Evolutionary conservation across 1,284 basidiomycete species (phyloP).

Genomic region (Cutaneotrichosporon mucoides): DNA sequence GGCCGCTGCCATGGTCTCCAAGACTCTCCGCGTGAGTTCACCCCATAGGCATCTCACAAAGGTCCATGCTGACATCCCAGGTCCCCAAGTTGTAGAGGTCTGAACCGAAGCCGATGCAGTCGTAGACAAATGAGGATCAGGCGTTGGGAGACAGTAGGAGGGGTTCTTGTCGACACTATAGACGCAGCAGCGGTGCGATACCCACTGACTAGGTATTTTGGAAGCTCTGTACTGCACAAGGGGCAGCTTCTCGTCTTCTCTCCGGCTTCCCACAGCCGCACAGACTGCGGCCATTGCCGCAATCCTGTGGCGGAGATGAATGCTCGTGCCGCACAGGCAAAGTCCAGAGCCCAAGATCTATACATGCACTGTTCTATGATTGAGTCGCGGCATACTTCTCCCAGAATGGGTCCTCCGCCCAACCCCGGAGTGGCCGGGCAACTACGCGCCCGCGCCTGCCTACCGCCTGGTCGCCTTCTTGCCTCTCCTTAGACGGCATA

Average conservation of each 20-base stretch:
- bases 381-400: not conserved
- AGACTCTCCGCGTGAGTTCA: constrained; percentile 67
- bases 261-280: not conserved
- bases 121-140: not conserved
- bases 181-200: not conserved
- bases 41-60: not conserved
- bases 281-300: too few relatives aligned
- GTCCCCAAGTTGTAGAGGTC: constrained; percentile 15
- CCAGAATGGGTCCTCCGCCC: constrained; percentile 35
- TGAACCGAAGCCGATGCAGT: not conserved
- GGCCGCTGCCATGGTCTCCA: constrained; percentile 94
- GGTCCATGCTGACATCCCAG: constrained; percentile 7
- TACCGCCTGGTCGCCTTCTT: constrained; percentile 52
- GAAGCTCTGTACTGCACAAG: too few relatives aligned
- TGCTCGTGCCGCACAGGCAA: too few relatives aligned
- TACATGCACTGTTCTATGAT: not conserved
- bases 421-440: constrained; percentile 19
- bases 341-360: too few relatives aligned
- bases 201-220: not conserved
- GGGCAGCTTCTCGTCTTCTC: not conserved
- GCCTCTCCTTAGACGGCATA: constrained; percentile 17
- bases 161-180: not conserved
- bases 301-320: too few relatives aligned
- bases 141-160: not conserved
- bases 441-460: constrained; percentile 32